phyloP scores from a whole-genome alignment of 1,284 basidiomycete genomes.

The Cutaneotrichosporon sp. region DNA sequence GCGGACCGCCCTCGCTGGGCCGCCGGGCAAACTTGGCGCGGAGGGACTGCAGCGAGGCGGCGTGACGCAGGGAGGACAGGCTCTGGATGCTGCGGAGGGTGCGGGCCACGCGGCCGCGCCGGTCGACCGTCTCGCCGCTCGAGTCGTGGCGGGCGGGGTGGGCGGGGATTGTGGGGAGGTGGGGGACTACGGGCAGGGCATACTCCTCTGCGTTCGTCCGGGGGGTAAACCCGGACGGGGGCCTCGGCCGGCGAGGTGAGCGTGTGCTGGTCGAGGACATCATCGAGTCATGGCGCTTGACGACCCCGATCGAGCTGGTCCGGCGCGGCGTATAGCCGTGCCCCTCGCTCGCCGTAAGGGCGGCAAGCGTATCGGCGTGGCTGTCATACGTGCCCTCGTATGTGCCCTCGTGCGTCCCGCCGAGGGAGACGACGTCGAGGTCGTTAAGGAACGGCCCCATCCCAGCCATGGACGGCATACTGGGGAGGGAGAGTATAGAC shows the following conservation, averaged over 20 bases:
- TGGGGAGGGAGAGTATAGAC: not conserved
- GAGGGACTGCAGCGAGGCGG: not conserved
- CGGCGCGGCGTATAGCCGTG: too few relatives aligned
- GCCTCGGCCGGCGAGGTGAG: too few relatives aligned
- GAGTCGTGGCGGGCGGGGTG: too few relatives aligned
- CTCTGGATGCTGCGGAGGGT: slow-evolving; percentile 5
- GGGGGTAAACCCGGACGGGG: too few relatives aligned
- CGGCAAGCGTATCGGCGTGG: not conserved
- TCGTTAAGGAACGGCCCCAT: not conserved
- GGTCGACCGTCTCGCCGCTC: not conserved
- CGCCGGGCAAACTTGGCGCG: not conserved
- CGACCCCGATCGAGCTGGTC: too few relatives aligned
- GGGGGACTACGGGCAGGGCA: not conserved
- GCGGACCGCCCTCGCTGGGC: not conserved
- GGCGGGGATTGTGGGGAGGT: not conserved
- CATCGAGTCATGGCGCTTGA: too few relatives aligned
- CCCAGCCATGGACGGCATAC: not conserved
- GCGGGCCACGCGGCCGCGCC: not conserved
- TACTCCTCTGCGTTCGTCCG: not conserved
- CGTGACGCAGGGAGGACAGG: not conserved
- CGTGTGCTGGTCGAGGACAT: too few relatives aligned
- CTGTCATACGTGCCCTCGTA: not conserved
- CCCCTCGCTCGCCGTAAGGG: too few relatives aligned
- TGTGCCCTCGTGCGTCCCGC: not conserved
- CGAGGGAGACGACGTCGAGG: not conserved